Conservation (phyloP, 495 filamentous ascomycete genomes). For the Talaromyces proteolyticus region DNA sequence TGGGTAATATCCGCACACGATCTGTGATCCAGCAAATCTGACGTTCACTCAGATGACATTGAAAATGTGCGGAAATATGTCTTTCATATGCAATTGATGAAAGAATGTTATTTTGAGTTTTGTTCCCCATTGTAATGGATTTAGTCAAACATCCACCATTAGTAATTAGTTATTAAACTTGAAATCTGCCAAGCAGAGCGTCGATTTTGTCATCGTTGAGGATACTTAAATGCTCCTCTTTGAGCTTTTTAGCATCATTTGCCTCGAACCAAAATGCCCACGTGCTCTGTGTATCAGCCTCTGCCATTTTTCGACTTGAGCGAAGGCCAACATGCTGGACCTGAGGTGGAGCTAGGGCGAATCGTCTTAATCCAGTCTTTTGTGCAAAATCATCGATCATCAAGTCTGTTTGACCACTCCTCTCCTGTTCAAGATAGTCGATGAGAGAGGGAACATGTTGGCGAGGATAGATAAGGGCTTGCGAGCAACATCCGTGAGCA, state of each 20-base stretch:
- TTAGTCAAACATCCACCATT: no score
- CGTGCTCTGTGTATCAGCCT: slow-evolving; percentile 12
- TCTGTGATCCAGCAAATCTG: no score
- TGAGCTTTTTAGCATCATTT: slow-evolving; percentile 10
- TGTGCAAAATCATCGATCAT: slow-evolving; percentile 32
- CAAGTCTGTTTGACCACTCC: slow-evolving; percentile 23
- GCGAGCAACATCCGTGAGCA: slow-evolving; percentile 36
- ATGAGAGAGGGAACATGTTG: slow-evolving; percentile 21
- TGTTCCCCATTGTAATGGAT: no score
- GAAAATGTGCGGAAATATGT: no score
- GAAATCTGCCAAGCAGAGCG: background rate
- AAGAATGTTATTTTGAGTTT: no score
- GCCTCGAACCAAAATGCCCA: slow-evolving; percentile 17
- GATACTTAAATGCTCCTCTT: slow-evolving; percentile 8
- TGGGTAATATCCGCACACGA: no score
- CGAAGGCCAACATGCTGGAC: slow-evolving; percentile 29
- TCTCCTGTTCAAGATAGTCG: slow-evolving; percentile 9
- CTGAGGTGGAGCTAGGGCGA: slow-evolving; percentile 24
- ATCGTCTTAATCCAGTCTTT: slow-evolving; percentile 14
- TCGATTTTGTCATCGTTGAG: background rate
- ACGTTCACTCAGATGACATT: no score
- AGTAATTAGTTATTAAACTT: no score
- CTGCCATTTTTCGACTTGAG: slow-evolving; percentile 18
- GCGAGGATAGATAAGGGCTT: slow-evolving; percentile 38
- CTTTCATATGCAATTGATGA: no score